Evolutionary conservation across 225 moss, liverwort and hornwort genomes (phyloP), one percentile per base, ranked within the genome.

Genomic region (Polytrichum commune): DNA sequence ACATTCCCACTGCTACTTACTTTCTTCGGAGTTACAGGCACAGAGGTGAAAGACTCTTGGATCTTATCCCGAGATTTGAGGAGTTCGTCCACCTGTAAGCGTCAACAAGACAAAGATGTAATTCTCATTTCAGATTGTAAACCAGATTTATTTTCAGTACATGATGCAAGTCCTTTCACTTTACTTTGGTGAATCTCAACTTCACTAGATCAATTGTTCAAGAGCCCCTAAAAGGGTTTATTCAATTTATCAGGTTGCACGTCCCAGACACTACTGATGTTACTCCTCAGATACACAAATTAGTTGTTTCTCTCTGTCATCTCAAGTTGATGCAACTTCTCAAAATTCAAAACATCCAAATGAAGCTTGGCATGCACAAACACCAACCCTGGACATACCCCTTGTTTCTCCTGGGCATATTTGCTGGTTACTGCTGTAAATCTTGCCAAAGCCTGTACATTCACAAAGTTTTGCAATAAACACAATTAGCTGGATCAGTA

Each of bases 341-440:
- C 7, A 20, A 66, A 54, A 19, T 18, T 46, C 46, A 3, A 13
- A 46, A 46, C 46, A 46, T 46, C 16, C 46, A 46, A 46, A 46
- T 27, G 55, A 70, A 23, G 60, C 13, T 55, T 61, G 16, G 67
- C 54, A 72, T 57, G 29, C 28, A 62, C 29, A 53, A 53, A n/a
- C 4, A 0, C 1, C 60, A 19, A 73, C 29, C 9, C 13, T 70
- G 18, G 8, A 82, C 91, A 73, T 86, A 97, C 97, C 69, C 84
- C 82, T 73, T 85, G 76, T 79, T 98, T 98, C 74, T 98, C 98
- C 74, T 87, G 93, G 19, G 85, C 30, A 46, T 95, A 98, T 76
- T 84, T 92, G 73, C 80, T 94, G 46, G 95, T 90, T 38, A 93
- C 98, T 30, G 98, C 89, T 68, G 88, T 87, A 69, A 87, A 98